Percentiles rank a stretch among this genome's conserved stretches.
Evolutionary conservation across 192 early-diverging fungal genomes (phyloP).

Genomic region (Phlyctochytrium bullatum): DNA sequence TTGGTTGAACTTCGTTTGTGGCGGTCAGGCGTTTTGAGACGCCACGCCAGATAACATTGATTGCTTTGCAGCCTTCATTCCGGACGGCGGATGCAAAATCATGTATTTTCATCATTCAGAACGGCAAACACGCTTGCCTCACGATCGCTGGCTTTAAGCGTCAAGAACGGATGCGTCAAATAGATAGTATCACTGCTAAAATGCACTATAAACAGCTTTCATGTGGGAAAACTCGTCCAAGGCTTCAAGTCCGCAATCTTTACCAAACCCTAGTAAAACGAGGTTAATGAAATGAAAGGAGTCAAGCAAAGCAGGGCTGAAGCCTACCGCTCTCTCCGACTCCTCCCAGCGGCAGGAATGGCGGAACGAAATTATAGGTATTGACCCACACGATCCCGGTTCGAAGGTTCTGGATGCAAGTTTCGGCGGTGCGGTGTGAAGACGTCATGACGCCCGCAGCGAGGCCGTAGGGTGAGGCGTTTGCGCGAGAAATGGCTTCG

Average conservation of each 20-base stretch:
- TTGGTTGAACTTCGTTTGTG: too few relatives aligned
- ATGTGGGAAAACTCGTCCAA: conserved; percentile 19
- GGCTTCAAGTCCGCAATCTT: conserved; percentile 26
- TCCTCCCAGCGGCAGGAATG: conserved; percentile 60
- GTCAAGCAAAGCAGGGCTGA: not conserved
- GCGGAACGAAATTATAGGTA: conserved; percentile 53
- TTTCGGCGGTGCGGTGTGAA: not conserved
- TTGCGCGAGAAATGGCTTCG: not conserved
- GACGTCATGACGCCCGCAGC: conserved; percentile 15
- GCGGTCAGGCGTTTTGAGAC: too few relatives aligned
- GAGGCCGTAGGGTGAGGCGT: conserved; percentile 10
- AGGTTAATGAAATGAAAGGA: too few relatives aligned
- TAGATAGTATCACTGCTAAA: too few relatives aligned
- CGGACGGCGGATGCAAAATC: too few relatives aligned
- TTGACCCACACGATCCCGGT: conserved; percentile 43
- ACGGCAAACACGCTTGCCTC: too few relatives aligned
- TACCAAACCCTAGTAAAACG: conserved; percentile 18
- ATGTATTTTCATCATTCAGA: too few relatives aligned
- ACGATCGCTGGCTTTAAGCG: too few relatives aligned
- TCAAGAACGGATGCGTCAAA: too few relatives aligned
- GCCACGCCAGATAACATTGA: too few relatives aligned
- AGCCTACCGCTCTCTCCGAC: conserved; percentile 21
- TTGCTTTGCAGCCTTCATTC: too few relatives aligned
- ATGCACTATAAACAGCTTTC: conserved; percentile 19
- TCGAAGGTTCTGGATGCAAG: not conserved